These are phyloP conservation scores for Rusavskia elegans DNA, from an alignment of 495 filamentous ascomycete genomes.

Conservation along the genomic window DNA sequence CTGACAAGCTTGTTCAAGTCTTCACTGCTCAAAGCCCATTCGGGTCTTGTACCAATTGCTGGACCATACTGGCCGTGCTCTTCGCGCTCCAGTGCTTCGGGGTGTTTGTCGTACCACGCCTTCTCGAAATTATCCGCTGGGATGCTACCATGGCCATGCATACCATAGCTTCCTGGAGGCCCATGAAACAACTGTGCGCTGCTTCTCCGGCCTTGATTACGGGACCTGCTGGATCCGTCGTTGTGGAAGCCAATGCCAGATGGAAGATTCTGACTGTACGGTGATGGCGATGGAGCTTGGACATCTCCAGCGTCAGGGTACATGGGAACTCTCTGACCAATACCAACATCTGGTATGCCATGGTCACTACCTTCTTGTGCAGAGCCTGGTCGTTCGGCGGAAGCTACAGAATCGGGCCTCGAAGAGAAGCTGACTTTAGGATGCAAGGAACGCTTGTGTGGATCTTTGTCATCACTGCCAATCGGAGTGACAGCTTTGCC, in stretches of 20 bases:
- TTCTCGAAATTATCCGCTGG: constrained; percentile 63
- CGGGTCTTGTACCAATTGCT: constrained; percentile 48
- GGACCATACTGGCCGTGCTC: constrained; percentile 52
- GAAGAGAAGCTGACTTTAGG: constrained; percentile 28
- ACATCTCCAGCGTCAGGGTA: constrained; percentile 88
- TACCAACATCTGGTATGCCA: constrained; percentile 86
- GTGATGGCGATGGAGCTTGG: constrained; percentile 81
- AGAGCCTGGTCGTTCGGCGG: constrained; percentile 29
- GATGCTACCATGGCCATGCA: constrained; percentile 66
- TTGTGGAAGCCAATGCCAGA: constrained; percentile 41
- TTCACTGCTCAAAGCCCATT: constrained; percentile 80
- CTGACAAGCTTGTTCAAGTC: constrained; percentile 84
- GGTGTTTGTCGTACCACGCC: constrained; percentile 81
- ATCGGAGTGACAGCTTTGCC: constrained; percentile 42
- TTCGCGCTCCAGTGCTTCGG: constrained; percentile 58
- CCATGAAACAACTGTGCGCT: constrained; percentile 37
- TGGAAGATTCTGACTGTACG: constrained; percentile 28
- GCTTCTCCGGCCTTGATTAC: constrained; percentile 54
- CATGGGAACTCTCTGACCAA: constrained; percentile 85
- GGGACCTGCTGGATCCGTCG: constrained; percentile 24
- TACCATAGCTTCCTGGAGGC: constrained; percentile 67
- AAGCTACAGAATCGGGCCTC: constrained; percentile 36
- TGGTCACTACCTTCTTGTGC: constrained; percentile 48
- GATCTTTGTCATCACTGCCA: constrained; percentile 35
- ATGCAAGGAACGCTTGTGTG: constrained; percentile 32